These are phyloP conservation scores for Nowakowskiella sp. DNA, from an alignment of 192 early-diverging fungal genomes.

Conservation along the genomic window DNA sequence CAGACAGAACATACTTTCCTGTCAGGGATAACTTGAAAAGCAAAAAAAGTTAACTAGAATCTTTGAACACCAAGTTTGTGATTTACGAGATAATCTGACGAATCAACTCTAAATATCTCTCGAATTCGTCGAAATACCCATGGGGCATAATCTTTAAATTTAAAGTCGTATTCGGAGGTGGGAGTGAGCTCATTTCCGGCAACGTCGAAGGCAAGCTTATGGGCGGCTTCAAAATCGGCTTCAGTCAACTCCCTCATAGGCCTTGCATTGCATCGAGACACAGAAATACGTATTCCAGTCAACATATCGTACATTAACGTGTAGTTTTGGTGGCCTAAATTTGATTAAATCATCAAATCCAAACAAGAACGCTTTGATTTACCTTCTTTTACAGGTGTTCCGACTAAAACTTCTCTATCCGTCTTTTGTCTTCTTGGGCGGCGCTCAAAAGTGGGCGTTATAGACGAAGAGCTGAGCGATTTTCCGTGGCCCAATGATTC, in stretches of 20 bases:
- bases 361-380: too few relatives aligned
- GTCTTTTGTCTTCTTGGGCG: too few relatives aligned
- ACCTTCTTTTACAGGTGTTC: constrained; percentile 85
- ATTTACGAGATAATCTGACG: constrained; percentile 84
- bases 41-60: too few relatives aligned
- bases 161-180: constrained; percentile 91
- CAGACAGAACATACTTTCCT: constrained; percentile 92
- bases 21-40: constrained; percentile 80
- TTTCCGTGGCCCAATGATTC: too few relatives aligned
- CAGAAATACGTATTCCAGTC: constrained; percentile 89
- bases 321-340: constrained; percentile 92
- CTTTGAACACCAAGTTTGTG: too few relatives aligned
- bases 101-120: constrained; percentile 78
- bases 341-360: too few relatives aligned
- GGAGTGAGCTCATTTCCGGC: constrained; percentile 95
- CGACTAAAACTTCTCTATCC: constrained; percentile 57
- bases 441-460: too few relatives aligned
- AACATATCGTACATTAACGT: constrained; percentile 99
- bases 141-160: constrained; percentile 98
- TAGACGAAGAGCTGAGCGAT: too few relatives aligned
- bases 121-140: constrained; percentile 92
- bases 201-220: constrained; percentile 95
- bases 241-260: constrained; percentile 57
- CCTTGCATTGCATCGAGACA: constrained; percentile 82
- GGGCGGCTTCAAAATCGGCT: constrained; percentile 78